Percentiles rank a stretch among this genome's conserved stretches.
These are phyloP conservation scores for Lactarius deliciosus DNA, from an alignment of 768 basidiomycete species.

Conservation along the genomic window DNA sequence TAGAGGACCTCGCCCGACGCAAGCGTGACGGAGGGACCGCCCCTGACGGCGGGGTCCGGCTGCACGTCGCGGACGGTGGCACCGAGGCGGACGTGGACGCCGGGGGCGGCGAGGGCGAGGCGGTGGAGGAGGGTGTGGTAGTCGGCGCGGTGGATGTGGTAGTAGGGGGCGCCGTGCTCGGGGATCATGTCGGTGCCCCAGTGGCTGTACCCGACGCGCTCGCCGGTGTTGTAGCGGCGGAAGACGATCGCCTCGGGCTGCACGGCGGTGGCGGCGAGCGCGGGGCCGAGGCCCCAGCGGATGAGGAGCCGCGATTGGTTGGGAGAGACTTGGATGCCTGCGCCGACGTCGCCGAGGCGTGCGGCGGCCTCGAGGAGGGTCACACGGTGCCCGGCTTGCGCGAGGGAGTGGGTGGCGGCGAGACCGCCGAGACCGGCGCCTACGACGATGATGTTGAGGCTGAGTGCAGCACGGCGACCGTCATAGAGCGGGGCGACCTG, in stretches of 20 bases:
- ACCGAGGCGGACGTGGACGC: conserved; percentile 37
- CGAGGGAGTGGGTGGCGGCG: conserved; percentile 41
- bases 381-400: conserved; percentile 42
- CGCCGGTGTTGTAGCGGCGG: conserved; percentile 39
- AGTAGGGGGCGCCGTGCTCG: conserved; percentile 42
- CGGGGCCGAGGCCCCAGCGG: conserved; percentile 41
- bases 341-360: conserved; percentile 43
- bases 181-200: conserved; percentile 37
- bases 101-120: conserved; percentile 34
- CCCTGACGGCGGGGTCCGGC: conserved; percentile 32
- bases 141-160: conserved; percentile 46
- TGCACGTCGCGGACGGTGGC: conserved; percentile 37
- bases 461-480: conserved; percentile 36
- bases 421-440: conserved; percentile 46
- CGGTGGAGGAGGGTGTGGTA: conserved; percentile 43
- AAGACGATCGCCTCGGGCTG: conserved; percentile 42
- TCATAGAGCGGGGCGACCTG: conserved; percentile 33
- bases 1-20: conserved; percentile 38
- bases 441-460: conserved; percentile 42
- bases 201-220: conserved; percentile 40
- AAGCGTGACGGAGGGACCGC: conserved; percentile 38
- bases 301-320: conserved; percentile 41
- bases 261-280: conserved; percentile 37
- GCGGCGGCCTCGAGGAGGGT: conserved; percentile 42
- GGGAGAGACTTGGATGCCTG: conserved; percentile 45